Conservation (phyloP, 495 filamentous ascomycete species). For the Xylaria palmicola region DNA sequence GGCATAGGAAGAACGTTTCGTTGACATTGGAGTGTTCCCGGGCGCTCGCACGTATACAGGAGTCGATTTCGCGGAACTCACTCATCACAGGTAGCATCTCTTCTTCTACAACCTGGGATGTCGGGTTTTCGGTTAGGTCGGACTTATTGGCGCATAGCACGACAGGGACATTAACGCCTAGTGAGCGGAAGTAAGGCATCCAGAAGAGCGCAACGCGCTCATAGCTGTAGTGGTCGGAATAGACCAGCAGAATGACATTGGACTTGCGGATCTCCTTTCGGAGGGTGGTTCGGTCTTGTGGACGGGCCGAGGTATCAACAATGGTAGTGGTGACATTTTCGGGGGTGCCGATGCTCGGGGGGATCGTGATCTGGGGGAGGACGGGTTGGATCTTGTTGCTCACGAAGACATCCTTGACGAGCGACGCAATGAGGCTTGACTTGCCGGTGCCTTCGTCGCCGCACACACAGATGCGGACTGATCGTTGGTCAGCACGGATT, state of each 20-base stretch:
- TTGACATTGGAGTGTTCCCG: conserved; percentile 94
- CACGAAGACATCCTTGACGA: conserved; percentile 95
- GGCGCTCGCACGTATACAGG: conserved; percentile 92
- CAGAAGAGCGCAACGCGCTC: conserved; percentile 95
- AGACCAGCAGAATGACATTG: conserved; percentile 96
- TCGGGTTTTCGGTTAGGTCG: conserved; percentile 71
- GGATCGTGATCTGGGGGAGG: conserved; percentile 90
- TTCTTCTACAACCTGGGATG: conserved; percentile 82
- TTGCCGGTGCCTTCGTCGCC: conserved; percentile 83
- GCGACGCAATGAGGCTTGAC: conserved; percentile 68
- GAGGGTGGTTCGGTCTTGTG: conserved; percentile 84
- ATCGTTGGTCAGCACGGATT: conserved; percentile 2
- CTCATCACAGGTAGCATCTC: conserved; percentile 99
- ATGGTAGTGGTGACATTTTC: conserved; percentile 96
- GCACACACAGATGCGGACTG: conserved; percentile 92
- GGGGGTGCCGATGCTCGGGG: conserved; percentile 80
- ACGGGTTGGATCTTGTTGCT: conserved; percentile 90
- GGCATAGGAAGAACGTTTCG: conserved; percentile 95
- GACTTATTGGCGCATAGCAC: conserved; percentile 97
- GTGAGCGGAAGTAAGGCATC: conserved; percentile 94
- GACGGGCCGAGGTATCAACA: conserved; percentile 93
- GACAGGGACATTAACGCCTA: conserved; percentile 98
- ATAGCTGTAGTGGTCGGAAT: conserved; percentile 98
- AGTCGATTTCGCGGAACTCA: conserved; percentile 98
- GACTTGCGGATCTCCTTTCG: conserved; percentile 93